These are phyloP conservation scores for Penstemon newberryi DNA, from an alignment of 257 asterid species.

Conservation along the genomic window DNA sequence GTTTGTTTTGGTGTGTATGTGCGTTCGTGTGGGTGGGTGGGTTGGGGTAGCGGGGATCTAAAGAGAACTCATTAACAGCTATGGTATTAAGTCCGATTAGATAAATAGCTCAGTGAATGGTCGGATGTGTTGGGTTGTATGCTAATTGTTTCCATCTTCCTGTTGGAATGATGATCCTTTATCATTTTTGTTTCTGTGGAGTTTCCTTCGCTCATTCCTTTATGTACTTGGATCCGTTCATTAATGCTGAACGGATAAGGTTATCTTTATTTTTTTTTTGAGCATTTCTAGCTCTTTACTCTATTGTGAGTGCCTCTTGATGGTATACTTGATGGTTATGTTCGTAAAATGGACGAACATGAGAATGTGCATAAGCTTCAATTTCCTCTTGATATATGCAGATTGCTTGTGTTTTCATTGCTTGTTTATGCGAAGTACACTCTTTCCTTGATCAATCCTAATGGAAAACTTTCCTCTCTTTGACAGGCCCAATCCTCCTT, in stretches of 20 bases:
- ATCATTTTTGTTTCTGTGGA: neutral
- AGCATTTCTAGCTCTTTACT: neutral
- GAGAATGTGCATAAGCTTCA: neutral
- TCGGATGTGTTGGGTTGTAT: neutral
- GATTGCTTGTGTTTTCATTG: neutral
- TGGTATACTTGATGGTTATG: neutral
- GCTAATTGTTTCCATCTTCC: neutral
- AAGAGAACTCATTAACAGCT: neutral
- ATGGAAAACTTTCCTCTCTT: neutral
- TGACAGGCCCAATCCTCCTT: conserved; percentile 83
- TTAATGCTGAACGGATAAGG: neutral
- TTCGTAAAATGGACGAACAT: too few species aligned
- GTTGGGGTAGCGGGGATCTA: too few species aligned
- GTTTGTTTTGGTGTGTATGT: neutral
- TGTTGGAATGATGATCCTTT: neutral
- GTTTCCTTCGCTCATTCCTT: neutral
- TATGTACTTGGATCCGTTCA: neutral
- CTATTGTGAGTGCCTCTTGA: neutral
- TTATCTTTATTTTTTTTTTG: too few species aligned
- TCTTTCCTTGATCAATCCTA: too few species aligned
- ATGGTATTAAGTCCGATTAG: neutral
- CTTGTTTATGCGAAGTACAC: too few species aligned
- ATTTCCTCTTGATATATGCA: neutral
- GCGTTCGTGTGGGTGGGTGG: too few species aligned
- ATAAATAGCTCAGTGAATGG: conserved; percentile 1